phyloP scores from a whole-genome alignment of 2,329 filamentous ascomycete species.

The Neonectria hederae region DNA sequence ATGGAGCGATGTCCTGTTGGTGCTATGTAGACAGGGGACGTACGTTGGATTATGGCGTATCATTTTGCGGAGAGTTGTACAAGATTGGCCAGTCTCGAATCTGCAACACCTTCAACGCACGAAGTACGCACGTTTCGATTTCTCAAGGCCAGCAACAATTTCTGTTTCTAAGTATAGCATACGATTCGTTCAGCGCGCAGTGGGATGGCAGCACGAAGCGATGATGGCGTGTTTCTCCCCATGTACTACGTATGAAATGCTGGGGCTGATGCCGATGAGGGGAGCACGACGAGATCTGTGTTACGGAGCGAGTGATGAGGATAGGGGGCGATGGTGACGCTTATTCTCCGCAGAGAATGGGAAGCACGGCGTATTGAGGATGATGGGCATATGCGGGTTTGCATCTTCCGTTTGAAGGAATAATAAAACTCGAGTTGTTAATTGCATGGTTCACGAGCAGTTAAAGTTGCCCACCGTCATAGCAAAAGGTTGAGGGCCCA shows the following conservation, averaged over 20 bases:
- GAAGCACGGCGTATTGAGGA: neutral
- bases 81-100: neutral
- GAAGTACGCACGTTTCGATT: neutral
- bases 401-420: neutral
- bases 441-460: neutral
- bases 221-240: neutral
- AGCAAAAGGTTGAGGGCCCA: neutral
- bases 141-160: neutral
- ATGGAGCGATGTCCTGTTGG: neutral
- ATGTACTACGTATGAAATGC: neutral
- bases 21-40: neutral
- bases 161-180: constrained; percentile 7
- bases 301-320: neutral
- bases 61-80: neutral
- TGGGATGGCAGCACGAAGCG: neutral
- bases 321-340: neutral
- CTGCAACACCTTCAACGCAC: neutral
- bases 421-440: neutral
- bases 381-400: neutral
- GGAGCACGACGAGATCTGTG: neutral
- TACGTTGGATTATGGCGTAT: neutral
- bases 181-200: neutral
- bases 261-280: neutral
- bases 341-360: constrained; percentile 10
- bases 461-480: no score